phyloP scores from a whole-genome alignment of 768 basidiomycete species.

The Terana coerulea region DNA sequence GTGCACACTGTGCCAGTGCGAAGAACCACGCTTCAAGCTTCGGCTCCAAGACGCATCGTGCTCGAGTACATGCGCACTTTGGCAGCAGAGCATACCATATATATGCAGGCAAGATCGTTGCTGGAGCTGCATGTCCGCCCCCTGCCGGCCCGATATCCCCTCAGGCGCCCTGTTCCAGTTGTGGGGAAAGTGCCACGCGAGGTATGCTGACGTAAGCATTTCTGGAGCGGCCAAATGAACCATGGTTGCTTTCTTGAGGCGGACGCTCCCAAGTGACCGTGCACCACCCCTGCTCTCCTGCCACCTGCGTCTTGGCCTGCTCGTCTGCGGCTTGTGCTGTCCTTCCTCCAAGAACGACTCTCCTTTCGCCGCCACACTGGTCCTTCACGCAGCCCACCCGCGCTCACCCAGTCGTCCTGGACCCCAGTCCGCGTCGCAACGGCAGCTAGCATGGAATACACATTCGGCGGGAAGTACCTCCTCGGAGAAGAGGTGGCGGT shows the following conservation, averaged over 20 bases:
- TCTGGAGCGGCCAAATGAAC: neutral
- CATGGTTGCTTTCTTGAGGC: neutral
- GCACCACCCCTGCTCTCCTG: neutral
- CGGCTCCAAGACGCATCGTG: too few relatives aligned
- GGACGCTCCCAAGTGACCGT: too few relatives aligned
- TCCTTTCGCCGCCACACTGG: neutral
- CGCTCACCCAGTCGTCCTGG: neutral
- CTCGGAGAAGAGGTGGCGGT: slow-evolving; percentile 78
- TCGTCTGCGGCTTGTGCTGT: slow-evolving; percentile 1
- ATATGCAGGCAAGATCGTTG: too few relatives aligned
- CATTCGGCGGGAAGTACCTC: slow-evolving; percentile 74
- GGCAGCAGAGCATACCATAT: too few relatives aligned
- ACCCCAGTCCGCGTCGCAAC: neutral
- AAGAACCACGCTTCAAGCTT: too few relatives aligned
- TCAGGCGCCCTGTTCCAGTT: too few relatives aligned
- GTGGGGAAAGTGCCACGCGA: too few relatives aligned
- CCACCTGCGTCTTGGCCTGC: neutral
- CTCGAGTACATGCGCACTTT: too few relatives aligned
- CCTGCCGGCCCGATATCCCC: too few relatives aligned
- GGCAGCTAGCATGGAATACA: slow-evolving; percentile 29
- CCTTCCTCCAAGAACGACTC: neutral
- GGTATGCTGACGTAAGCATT: neutral
- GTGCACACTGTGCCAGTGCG: too few relatives aligned
- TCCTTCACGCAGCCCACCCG: neutral
- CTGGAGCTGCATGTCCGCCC: too few relatives aligned